Conservation (phyloP, 345 rosid genomes). For the Ceriops tagal region DNA sequence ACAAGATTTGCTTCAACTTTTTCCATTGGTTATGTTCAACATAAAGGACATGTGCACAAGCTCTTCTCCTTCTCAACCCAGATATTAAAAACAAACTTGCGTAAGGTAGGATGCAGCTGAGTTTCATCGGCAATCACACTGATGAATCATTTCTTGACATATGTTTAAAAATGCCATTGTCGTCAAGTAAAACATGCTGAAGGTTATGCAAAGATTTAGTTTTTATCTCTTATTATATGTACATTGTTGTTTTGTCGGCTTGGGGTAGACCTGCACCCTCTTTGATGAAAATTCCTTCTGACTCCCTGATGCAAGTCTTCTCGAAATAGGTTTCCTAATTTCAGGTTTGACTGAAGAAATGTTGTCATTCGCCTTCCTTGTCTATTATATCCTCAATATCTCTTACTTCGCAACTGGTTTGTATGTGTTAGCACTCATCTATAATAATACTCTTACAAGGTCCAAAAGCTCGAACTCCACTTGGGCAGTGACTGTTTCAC, state of each 20-base stretch:
- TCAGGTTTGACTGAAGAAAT: slow-evolving; percentile 67
- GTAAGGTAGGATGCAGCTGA: slow-evolving; percentile 89
- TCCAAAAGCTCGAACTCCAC: slow-evolving; percentile 91
- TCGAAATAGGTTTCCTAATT: slow-evolving; percentile 59
- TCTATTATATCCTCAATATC: slow-evolving; percentile 60
- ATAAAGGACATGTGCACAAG: neutral
- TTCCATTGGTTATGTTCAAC: too few relatives aligned
- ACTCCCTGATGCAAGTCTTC: slow-evolving; percentile 63
- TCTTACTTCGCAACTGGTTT: slow-evolving; percentile 66
- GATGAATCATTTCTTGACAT: slow-evolving; percentile 79
- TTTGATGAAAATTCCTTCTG: slow-evolving; percentile 59
- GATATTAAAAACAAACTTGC: slow-evolving; percentile 79
- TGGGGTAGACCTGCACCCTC: slow-evolving; percentile 83
- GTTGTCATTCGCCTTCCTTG: slow-evolving; percentile 59
- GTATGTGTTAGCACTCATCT: slow-evolving; percentile 74
- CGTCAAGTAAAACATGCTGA: slow-evolving; percentile 61
- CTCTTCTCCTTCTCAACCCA: slow-evolving; percentile 29
- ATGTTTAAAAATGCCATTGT: slow-evolving; percentile 95
- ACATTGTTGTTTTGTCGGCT: slow-evolving; percentile 72
- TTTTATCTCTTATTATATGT: slow-evolving; percentile 71
- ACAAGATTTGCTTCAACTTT: too few relatives aligned
- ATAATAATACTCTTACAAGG: slow-evolving; percentile 65
- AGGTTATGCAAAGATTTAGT: slow-evolving; percentile 84
- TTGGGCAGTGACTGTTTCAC: slow-evolving; percentile 64
- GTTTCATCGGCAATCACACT: slow-evolving; percentile 82